A percentile compares a stretch with the other conserved stretches of the same genome.
These are phyloP conservation scores for Dioszegia aurantiaca DNA, from an alignment of 768 basidiomycete genomes.

Conservation along the genomic window DNA sequence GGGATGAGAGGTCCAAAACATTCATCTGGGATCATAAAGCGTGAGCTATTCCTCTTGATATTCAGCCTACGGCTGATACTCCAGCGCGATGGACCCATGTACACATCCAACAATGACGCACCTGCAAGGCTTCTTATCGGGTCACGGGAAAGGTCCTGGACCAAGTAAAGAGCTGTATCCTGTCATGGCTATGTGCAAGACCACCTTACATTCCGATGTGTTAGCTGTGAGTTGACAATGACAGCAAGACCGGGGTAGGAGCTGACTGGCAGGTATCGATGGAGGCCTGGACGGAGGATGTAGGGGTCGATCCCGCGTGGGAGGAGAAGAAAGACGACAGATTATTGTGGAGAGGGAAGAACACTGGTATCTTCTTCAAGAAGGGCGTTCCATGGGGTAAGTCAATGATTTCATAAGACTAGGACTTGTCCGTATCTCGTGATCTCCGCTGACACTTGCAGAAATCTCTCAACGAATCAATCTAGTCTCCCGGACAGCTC, in stretches of 20 bases:
- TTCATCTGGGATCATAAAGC: constrained; percentile 51
- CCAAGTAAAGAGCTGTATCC: constrained; percentile 45
- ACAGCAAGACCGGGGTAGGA: too few relatives aligned
- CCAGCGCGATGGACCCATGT: constrained; percentile 49
- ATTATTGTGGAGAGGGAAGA: constrained; percentile 48
- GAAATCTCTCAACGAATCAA: constrained; percentile 48
- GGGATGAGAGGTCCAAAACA: constrained; percentile 30
- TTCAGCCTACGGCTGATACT: not conserved
- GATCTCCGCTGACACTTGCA: constrained; percentile 1
- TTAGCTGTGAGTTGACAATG: constrained; percentile 23
- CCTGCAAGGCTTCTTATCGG: constrained; percentile 40
- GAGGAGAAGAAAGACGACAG: constrained; percentile 42
- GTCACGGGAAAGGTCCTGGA: constrained; percentile 45
- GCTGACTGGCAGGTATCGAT: constrained; percentile 35
- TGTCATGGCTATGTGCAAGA: constrained; percentile 49
- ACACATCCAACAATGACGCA: constrained; percentile 45
- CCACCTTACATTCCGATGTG: constrained; percentile 44
- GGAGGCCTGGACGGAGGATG: constrained; percentile 47
- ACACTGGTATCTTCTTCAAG: constrained; percentile 47
- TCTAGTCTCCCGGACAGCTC: constrained; percentile 32
- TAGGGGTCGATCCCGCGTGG: constrained; percentile 45
- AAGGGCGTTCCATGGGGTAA: constrained; percentile 44
- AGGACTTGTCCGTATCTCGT: too few relatives aligned
- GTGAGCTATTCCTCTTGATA: constrained; percentile 22
- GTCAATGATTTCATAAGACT: too few relatives aligned